Conservation (phyloP, 2,329 filamentous ascomycete species). For the Pseudogymnoascus sp. region DNA sequence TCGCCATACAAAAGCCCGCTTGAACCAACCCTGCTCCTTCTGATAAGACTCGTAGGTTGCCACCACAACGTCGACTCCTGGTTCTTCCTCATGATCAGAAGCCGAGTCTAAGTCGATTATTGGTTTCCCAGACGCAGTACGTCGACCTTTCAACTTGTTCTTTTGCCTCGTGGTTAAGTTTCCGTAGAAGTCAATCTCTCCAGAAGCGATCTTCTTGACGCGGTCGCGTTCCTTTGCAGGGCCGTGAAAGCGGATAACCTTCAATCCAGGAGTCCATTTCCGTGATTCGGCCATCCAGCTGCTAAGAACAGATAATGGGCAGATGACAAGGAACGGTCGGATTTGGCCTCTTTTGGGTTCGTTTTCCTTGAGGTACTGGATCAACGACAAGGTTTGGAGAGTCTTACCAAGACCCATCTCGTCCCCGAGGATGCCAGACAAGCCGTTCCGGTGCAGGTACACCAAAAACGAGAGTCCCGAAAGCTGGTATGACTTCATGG, state of each 20-base stretch:
- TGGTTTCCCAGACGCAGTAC: constrained; percentile 17
- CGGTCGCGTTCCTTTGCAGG: constrained; percentile 34
- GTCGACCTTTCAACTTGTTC: constrained; percentile 20
- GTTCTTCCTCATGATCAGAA: constrained; percentile 24
- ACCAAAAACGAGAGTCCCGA: constrained; percentile 43
- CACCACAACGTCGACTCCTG: constrained; percentile 36
- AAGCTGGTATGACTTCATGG: constrained; percentile 44
- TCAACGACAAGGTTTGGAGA: constrained; percentile 41
- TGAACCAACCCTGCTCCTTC: constrained; percentile 41
- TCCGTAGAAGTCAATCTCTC: constrained; percentile 38
- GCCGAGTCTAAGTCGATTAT: constrained; percentile 22
- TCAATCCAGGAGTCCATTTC: constrained; percentile 42
- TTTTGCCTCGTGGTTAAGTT: constrained; percentile 28
- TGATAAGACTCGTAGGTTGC: constrained; percentile 44
- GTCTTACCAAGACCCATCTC: constrained; percentile 47
- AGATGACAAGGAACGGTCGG: constrained; percentile 40
- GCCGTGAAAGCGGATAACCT: constrained; percentile 41
- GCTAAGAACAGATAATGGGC: constrained; percentile 42
- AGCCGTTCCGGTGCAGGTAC: constrained; percentile 38
- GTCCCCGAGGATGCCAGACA: constrained; percentile 40
- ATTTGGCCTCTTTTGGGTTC: constrained; percentile 31
- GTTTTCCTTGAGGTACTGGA: constrained; percentile 40
- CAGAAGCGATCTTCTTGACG: constrained; percentile 40
- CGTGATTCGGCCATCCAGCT: constrained; percentile 41
- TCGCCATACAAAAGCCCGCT: constrained; percentile 42